Conservation (phyloP, 306 rosid species). For the Mucuna pruriens region DNA sequence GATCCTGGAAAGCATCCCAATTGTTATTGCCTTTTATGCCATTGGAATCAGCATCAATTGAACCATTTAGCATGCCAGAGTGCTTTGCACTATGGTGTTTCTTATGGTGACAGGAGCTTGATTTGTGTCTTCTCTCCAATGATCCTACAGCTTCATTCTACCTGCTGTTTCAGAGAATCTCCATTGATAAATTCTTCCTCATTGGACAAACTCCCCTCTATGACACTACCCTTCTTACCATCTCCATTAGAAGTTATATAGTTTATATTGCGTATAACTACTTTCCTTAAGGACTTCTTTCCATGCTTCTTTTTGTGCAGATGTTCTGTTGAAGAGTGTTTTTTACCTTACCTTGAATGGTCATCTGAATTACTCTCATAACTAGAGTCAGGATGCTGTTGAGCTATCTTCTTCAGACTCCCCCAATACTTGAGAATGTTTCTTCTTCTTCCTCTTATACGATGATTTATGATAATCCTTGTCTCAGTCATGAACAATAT, state of each 20-base stretch:
- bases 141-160: conserved; percentile 87
- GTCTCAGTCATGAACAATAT: conserved; percentile 57
- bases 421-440: conserved; percentile 54
- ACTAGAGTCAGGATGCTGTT: conserved; percentile 62
- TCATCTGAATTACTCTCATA: conserved; percentile 68
- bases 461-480: conserved; percentile 55
- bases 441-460: conserved; percentile 71
- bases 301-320: conserved; percentile 61
- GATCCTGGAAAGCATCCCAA: conserved; percentile 95
- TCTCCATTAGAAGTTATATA: conserved; percentile 89
- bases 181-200: conserved; percentile 75
- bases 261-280: conserved; percentile 94
- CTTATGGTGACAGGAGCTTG: conserved; percentile 58
- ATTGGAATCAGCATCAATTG: conserved; percentile 47
- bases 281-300: conserved; percentile 84
- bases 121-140: conserved; percentile 73
- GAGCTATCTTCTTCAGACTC: conserved; percentile 68
- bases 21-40: conserved; percentile 55
- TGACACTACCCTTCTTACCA: conserved; percentile 65
- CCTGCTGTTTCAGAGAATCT: conserved; percentile 80
- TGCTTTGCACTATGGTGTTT: conserved; percentile 52
- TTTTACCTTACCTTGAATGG: conserved; percentile 50
- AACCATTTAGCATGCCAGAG: conserved; percentile 45
- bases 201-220: conserved; percentile 70
- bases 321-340: conserved; percentile 50